A percentile compares a stretch with the other conserved stretches of the same genome.
Evolutionary conservation across 805 yeast genomes (phyloP).

Genomic region (Saturnispora silvae): DNA sequence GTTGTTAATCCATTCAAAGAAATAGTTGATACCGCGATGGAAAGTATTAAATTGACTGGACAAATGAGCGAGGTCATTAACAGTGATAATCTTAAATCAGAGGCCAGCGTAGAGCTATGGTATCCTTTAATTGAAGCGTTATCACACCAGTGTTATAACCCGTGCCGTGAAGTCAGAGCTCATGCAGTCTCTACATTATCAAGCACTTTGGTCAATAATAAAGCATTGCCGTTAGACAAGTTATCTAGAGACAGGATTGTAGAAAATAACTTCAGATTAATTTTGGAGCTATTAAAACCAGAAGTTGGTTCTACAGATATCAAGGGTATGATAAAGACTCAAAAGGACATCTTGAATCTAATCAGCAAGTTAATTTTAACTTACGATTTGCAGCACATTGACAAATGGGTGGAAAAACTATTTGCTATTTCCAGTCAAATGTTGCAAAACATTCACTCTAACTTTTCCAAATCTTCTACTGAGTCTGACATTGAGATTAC

Average conservation of each 20-base stretch:
- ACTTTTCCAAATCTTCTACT: conserved; percentile 13
- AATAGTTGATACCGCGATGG: conserved; percentile 47
- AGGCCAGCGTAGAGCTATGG: conserved; percentile 24
- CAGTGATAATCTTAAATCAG: no score
- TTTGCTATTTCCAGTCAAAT: conserved; percentile 21
- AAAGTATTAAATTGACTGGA: conserved; percentile 52
- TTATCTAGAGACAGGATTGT: conserved; percentile 46
- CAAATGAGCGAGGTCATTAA: conserved; percentile 33
- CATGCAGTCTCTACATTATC: conserved; percentile 58
- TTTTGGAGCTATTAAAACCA: conserved; percentile 55
- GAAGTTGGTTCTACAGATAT: conserved; percentile 53
- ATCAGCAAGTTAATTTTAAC: conserved; percentile 45
- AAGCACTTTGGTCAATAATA: conserved; percentile 32
- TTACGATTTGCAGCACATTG: conserved; percentile 20
- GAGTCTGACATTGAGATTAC: conserved; percentile 24
- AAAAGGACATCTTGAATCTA: conserved; percentile 55
- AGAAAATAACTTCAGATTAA: conserved; percentile 65
- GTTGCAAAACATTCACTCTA: conserved; percentile 12
- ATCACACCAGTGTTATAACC: conserved; percentile 83
- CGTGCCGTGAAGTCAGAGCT: conserved; percentile 65
- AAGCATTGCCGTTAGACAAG: conserved; percentile 24
- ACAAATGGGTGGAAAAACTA: conserved; percentile 19
- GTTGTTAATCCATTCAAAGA: conserved; percentile 39
- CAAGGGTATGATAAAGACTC: conserved; percentile 52
- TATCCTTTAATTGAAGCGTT: conserved; percentile 69